A percentile compares a stretch with the other conserved stretches of the same genome.
phyloP scores from a whole-genome alignment of 2,329 filamentous ascomycete genomes.

The Curvularia sp. region DNA sequence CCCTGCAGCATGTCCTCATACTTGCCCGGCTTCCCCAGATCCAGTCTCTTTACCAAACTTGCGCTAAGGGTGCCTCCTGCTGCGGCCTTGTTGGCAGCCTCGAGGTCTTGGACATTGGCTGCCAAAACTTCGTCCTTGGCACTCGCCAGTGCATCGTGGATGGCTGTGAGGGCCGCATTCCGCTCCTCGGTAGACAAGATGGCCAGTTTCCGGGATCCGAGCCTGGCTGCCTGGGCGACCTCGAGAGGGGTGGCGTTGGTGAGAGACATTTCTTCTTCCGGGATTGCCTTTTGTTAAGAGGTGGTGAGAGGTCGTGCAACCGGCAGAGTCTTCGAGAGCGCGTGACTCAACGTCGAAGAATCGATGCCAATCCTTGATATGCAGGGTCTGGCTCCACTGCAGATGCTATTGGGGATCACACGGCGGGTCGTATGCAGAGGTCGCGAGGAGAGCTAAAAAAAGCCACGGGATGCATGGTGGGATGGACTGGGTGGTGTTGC shows the following conservation, averaged over 20 bases:
- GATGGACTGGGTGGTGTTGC: slow-evolving; percentile 34
- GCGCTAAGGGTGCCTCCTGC: slow-evolving; percentile 77
- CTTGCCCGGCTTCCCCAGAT: slow-evolving; percentile 85
- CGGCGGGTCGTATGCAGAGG: slow-evolving; percentile 14
- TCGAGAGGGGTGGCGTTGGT: slow-evolving; percentile 82
- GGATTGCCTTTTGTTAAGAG: slow-evolving; percentile 24
- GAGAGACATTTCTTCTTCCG: slow-evolving; percentile 69
- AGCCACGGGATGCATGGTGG: slow-evolving; percentile 21
- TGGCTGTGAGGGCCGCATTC: slow-evolving; percentile 83
- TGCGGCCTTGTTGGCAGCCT: slow-evolving; percentile 74
- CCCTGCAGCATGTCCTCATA: slow-evolving; percentile 98
- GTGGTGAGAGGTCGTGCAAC: slow-evolving; percentile 28
- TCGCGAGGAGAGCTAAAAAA: slow-evolving; percentile 31
- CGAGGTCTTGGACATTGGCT: slow-evolving; percentile 85
- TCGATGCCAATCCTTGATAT: slow-evolving; percentile 25
- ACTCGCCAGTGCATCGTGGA: slow-evolving; percentile 76
- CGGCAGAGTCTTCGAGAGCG: slow-evolving; percentile 19
- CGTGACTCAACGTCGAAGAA: slow-evolving; percentile 35
- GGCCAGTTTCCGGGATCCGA: slow-evolving; percentile 82
- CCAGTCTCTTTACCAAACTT: slow-evolving; percentile 85
- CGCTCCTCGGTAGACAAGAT: slow-evolving; percentile 77
- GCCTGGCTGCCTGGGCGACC: slow-evolving; percentile 78
- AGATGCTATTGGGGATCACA: slow-evolving; percentile 23
- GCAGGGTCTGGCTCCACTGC: slow-evolving; percentile 30
- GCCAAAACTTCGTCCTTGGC: slow-evolving; percentile 79